Conservation (phyloP, 495 filamentous ascomycete species). For the Cercophora newfieldiana region DNA sequence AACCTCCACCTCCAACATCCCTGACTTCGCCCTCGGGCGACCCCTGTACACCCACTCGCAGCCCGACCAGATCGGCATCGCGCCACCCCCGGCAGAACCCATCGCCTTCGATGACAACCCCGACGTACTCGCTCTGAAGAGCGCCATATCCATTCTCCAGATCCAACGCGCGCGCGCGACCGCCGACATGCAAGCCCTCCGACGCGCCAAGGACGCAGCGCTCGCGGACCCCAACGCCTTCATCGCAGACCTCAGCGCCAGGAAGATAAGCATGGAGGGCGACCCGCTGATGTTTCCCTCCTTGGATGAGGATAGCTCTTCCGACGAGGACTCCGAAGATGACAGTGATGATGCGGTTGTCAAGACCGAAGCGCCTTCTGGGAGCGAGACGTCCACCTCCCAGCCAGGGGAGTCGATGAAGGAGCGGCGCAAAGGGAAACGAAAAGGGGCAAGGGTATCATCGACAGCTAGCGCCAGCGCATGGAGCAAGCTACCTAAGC, state of each 20-base stretch:
- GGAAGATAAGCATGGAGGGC: conserved; percentile 44
- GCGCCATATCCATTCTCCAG: conserved; percentile 78
- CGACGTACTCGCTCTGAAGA: conserved; percentile 79
- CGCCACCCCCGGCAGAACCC: conserved; percentile 59
- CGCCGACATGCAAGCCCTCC: conserved; percentile 66
- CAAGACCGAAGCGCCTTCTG: neutral
- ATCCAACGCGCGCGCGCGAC: conserved; percentile 74
- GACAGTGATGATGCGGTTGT: conserved; percentile 15
- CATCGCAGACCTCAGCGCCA: conserved; percentile 58
- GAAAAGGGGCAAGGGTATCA: neutral
- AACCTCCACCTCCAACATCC: conserved; percentile 12
- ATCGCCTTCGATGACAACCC: conserved; percentile 77
- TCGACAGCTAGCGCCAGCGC: too few species aligned
- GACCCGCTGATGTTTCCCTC: conserved; percentile 28
- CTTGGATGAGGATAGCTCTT: conserved; percentile 32
- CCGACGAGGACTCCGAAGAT: conserved; percentile 18
- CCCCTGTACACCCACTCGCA: conserved; percentile 47
- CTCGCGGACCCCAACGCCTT: conserved; percentile 69
- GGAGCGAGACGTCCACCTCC: neutral
- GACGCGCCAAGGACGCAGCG: conserved; percentile 63
- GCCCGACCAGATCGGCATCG: conserved; percentile 37
- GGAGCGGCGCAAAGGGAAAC: conserved; percentile 8
- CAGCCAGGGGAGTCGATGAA: neutral
- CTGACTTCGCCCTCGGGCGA: conserved; percentile 33
- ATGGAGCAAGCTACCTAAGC: conserved; percentile 60